Evolutionary conservation across 805 yeast genomes (phyloP), one percentile per base, ranked within the genome.

Genomic region (Kodamaea jinghongensis): DNA sequence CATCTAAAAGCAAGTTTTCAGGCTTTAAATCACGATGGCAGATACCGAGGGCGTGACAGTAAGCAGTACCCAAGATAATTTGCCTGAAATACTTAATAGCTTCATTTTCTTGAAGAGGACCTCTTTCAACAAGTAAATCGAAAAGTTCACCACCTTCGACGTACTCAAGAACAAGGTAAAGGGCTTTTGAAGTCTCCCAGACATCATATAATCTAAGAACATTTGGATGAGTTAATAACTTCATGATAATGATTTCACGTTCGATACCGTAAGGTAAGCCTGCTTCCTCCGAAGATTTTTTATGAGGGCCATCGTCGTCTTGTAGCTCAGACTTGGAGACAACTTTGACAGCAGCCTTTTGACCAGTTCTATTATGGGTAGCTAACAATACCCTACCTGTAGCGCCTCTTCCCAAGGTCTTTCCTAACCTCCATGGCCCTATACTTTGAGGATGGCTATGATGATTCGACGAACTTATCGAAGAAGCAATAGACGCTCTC

Each of bases 231-330:
- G 93, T 86, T 33, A 93, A 78, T 30, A 93, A 73, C 64, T 93
- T 93, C 99, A 91, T 93, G 51, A 93, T 93, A 52, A 93, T 90
- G 47, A 93, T 95, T 60, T 93, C 99, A 49, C 98, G 77, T 65
- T 93, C 99, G 32, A 93, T 91, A 28, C 99, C 99, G 59, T 91
- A 89, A 2, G 96, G 96, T 42, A 86, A 73, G 1, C 88, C 87
- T 11, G 72, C 67, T n/a, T 74, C 73, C 42, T 74, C 78, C 35
- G 65, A 49, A 3, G 65, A 63, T 49, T 55, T 56, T 27, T 45
- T 49, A 43, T 48, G 46, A 13, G 56, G 46, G 16, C 39, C 48
- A 17, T 51, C 58, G 44, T 55, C 49, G 22, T 67, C 65, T 47
- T 61, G 70, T 43, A 75, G 57, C 38, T 70, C 75, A 17, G 78